phyloP scores from a whole-genome alignment of 208 protist species.

The Leishmania turanica region DNA sequence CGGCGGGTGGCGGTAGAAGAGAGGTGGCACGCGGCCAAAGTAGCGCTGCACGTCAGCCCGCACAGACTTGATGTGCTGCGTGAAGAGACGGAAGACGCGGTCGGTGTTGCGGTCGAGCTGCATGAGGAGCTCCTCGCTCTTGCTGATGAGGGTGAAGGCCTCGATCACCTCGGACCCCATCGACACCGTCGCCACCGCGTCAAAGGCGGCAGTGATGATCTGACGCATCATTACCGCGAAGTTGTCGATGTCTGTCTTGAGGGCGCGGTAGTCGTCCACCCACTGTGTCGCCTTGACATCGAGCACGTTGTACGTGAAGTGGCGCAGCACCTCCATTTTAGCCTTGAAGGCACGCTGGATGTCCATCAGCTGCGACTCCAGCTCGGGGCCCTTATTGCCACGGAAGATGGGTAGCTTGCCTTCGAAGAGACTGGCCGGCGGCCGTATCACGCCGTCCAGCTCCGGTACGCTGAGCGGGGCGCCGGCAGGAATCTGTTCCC shows the following conservation, averaged over 20 bases:
- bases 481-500: conserved; percentile 35
- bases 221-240: conserved; percentile 97
- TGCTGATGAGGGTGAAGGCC: conserved; percentile 95
- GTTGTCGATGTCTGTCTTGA: conserved; percentile 97
- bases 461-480: conserved; percentile 65
- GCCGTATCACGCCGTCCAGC: conserved; percentile 45
- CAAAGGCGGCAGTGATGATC: conserved; percentile 97
- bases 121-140: conserved; percentile 93
- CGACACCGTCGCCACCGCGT: conserved; percentile 88
- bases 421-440: conserved; percentile 55
- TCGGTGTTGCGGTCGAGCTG: conserved; percentile 94
- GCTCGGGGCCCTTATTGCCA: conserved; percentile 95
- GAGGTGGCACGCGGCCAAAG: conserved; percentile 83
- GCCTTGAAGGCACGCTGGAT: conserved; percentile 95
- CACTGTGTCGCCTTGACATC: conserved; percentile 98
- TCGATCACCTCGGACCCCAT: conserved; percentile 96
- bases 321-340: conserved; percentile 90
- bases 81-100: conserved; percentile 91
- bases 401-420: conserved; percentile 93
- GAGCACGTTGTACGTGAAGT: conserved; percentile 96
- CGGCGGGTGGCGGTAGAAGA: conserved; percentile 92
- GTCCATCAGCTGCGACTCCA: conserved; percentile 94
- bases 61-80: conserved; percentile 77
- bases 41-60: conserved; percentile 94
- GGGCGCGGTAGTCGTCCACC: conserved; percentile 97